Conservation (phyloP, 306 rosid species). For the Rosa rugosa region DNA sequence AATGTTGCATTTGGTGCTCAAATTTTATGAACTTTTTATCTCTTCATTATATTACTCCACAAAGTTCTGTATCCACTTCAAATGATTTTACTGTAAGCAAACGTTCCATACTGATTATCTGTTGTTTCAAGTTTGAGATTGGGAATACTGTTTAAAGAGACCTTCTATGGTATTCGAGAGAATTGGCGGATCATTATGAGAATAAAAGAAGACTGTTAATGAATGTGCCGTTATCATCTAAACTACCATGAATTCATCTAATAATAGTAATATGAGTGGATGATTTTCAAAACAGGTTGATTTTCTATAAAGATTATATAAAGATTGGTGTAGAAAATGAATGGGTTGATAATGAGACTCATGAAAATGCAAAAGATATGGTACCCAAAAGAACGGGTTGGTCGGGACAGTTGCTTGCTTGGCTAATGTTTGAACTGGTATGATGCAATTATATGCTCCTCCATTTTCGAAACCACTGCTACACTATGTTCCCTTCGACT, state of each 20-base stretch:
- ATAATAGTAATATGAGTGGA: background rate
- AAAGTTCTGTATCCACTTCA: background rate
- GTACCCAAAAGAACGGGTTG: background rate
- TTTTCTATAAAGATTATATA: background rate
- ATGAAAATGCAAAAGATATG: background rate
- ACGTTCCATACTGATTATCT: background rate
- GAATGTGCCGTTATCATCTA: background rate
- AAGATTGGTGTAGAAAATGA: background rate
- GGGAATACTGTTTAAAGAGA: background rate
- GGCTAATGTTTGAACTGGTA: background rate
- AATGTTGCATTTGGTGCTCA: background rate
- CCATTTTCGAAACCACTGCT: background rate
- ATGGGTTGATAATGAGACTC: background rate
- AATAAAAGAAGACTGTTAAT: background rate
- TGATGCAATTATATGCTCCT: background rate
- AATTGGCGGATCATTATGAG: background rate
- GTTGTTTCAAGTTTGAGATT: background rate
- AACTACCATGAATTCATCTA: background rate
- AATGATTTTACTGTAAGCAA: background rate
- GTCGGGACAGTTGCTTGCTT: background rate
- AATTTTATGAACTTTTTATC: background rate
- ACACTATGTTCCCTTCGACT: background rate
- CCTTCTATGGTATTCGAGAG: background rate
- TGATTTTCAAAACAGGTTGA: background rate
- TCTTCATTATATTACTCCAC: background rate